Conservation (phyloP, 768 basidiomycete genomes). For the Kwoniella sp. region DNA sequence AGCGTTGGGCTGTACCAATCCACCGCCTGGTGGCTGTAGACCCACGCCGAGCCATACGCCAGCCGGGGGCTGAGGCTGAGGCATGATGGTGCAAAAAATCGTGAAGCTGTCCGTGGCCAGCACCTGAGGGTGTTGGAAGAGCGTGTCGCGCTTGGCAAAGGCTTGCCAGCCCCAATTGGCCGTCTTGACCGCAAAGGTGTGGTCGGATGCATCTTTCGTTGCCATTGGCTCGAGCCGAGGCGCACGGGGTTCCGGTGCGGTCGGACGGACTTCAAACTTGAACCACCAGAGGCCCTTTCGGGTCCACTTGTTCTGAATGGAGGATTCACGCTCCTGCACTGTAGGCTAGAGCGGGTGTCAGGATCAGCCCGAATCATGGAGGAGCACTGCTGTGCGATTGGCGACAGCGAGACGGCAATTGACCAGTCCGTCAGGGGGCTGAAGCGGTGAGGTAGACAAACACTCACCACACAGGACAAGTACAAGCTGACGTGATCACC, state of each 20-base stretch:
- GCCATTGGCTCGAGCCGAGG: conserved; percentile 26
- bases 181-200: conserved; percentile 72
- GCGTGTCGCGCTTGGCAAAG: conserved; percentile 72
- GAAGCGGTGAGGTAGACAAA: too few relatives aligned
- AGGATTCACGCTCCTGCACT: conserved; percentile 65
- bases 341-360: conserved; percentile 65
- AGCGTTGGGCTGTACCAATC: conserved; percentile 52
- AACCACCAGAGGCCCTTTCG: conserved; percentile 82
- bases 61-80: conserved; percentile 59
- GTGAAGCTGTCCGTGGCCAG: conserved; percentile 64
- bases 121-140: conserved; percentile 54
- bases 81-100: conserved; percentile 72
- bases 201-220: conserved; percentile 73
- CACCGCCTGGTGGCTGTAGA: conserved; percentile 43
- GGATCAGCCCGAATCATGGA: background rate
- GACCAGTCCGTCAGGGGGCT: too few relatives aligned
- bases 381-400: too few relatives aligned
- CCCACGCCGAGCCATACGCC: conserved; percentile 46
- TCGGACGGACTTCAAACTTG: conserved; percentile 69
- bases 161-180: conserved; percentile 82
- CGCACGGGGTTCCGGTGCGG: background rate
- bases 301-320: conserved; percentile 70
- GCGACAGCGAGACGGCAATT: too few relatives aligned
- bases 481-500: conserved; percentile 69
- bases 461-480: conserved; percentile 71